A percentile compares a stretch with the other conserved stretches of the same genome.
phyloP scores from a whole-genome alignment of 1,139 yeast species.

The Yarrowia galli region DNA sequence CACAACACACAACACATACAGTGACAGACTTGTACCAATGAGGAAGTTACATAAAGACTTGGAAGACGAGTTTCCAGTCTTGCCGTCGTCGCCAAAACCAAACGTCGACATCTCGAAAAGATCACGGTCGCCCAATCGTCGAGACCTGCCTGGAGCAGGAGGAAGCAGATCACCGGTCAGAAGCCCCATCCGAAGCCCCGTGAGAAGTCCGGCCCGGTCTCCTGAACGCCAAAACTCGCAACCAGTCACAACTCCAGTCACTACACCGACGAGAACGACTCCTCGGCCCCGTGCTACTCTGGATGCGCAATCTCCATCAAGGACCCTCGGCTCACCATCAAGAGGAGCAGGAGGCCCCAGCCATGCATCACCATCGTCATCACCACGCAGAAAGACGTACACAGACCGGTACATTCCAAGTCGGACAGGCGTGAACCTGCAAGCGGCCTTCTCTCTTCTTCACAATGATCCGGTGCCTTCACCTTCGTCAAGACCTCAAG shows the following conservation, averaged over 20 bases:
- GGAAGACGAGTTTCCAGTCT: conserved; percentile 37
- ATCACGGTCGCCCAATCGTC: conserved; percentile 6
- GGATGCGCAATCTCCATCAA: conserved; percentile 20
- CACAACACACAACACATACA: background rate
- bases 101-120: conserved; percentile 4
- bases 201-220: conserved; percentile 12
- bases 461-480: conserved; percentile 24
- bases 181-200: conserved; percentile 5
- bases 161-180: conserved; percentile 7
- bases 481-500: conserved; percentile 10
- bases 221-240: conserved; percentile 5
- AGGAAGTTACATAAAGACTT: conserved; percentile 28
- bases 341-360: conserved; percentile 15
- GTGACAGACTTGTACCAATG: background rate
- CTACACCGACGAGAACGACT: conserved; percentile 15
- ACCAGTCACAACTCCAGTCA: conserved; percentile 4
- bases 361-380: conserved; percentile 48
- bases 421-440: conserved; percentile 83
- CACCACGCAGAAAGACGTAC: conserved; percentile 52
- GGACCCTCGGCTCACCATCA: conserved; percentile 35
- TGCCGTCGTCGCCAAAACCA: conserved; percentile 32
- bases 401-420: conserved; percentile 89
- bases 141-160: conserved; percentile 27
- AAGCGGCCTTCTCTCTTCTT: conserved; percentile 74
- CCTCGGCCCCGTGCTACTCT: conserved; percentile 5